Evolutionary conservation across 2,329 filamentous ascomycete genomes (phyloP).

Genomic region (Aciculosporium take): DNA sequence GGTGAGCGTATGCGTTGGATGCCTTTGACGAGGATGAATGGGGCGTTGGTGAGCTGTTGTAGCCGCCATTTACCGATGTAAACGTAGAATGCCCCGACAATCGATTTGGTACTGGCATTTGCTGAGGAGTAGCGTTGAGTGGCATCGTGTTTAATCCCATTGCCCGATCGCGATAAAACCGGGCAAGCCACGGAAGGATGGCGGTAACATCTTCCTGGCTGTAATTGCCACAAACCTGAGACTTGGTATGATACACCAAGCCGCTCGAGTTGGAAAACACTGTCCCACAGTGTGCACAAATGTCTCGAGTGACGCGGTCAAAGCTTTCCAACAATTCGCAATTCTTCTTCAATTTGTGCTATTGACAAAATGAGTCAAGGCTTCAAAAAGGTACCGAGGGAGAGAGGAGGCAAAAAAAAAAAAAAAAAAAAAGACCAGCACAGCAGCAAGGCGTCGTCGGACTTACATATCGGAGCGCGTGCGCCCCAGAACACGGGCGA

Average conservation of each 20-base stretch:
- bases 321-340: slow-evolving; percentile 11
- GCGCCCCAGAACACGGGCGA: slow-evolving; percentile 20
- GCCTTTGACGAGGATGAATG: background rate
- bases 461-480: slow-evolving; percentile 20
- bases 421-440: background rate
- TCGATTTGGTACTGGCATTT: background rate
- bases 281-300: slow-evolving; percentile 32
- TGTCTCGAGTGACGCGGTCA: slow-evolving; percentile 15
- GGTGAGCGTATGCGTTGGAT: slow-evolving; percentile 30
- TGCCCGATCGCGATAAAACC: slow-evolving; percentile 1
- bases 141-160: background rate
- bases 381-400: background rate
- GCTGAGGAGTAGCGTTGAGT: background rate
- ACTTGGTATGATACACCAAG: slow-evolving; percentile 29
- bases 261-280: slow-evolving; percentile 27
- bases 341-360: slow-evolving; percentile 17
- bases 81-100: background rate
- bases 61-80: background rate
- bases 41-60: background rate
- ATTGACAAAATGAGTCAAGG: slow-evolving; percentile 6
- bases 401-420: too few species aligned
- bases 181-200: slow-evolving; percentile 1
- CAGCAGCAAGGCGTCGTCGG: background rate
- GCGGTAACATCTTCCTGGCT: slow-evolving; percentile 6
- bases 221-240: slow-evolving; percentile 32